Evolutionary conservation across 306 rosid species (phyloP).

Genomic region (Argentina anserina): DNA sequence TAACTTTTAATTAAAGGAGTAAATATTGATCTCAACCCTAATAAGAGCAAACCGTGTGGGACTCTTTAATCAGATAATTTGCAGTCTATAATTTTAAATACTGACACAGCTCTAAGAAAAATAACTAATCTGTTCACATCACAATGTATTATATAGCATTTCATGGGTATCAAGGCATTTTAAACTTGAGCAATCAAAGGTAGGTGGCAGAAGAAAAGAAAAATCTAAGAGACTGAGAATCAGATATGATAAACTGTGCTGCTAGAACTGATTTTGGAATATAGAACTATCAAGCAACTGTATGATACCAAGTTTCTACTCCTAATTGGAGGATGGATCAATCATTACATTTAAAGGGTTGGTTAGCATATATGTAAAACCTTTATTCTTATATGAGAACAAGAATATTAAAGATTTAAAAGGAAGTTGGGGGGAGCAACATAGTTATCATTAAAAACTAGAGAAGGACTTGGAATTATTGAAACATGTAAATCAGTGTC

Average conservation of each 20-base stretch:
- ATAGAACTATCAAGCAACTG: neutral
- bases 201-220: neutral
- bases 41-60: constrained; percentile 13
- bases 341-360: neutral
- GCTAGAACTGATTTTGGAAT: neutral
- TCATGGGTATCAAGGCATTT: constrained; percentile 2
- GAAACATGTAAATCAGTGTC: constrained; percentile 27
- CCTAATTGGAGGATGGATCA: constrained; percentile 1
- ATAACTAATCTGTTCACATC: neutral
- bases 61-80: constrained; percentile 6
- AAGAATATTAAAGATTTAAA: neutral
- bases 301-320: constrained; percentile 10
- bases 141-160: neutral
- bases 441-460: constrained; percentile 24
- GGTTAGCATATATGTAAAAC: neutral
- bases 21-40: neutral
- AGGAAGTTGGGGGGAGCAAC: neutral
- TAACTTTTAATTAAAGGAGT: neutral
- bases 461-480: constrained; percentile 23
- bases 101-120: neutral
- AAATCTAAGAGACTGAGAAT: constrained; percentile 1
- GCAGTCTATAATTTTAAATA: neutral
- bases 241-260: neutral
- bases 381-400: neutral
- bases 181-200: neutral